Evolutionary conservation across 2,329 filamentous ascomycete genomes (phyloP).

Genomic region (Apiospora arundinis): DNA sequence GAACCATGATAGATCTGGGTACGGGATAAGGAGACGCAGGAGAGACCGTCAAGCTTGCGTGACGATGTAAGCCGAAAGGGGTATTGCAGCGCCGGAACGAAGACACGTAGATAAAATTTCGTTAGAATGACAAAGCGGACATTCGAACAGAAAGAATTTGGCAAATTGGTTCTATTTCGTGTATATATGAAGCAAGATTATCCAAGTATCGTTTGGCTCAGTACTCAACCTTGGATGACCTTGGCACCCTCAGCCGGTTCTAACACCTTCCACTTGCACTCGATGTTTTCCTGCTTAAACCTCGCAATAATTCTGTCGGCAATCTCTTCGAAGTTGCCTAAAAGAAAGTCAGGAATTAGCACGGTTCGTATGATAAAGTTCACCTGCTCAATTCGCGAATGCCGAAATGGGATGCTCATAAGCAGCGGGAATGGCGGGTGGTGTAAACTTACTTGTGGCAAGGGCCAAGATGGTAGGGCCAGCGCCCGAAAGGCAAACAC

Average conservation of each 20-base stretch:
- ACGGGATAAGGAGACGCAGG: not conserved
- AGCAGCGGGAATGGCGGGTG: not conserved
- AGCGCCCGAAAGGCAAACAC: constrained; percentile 93
- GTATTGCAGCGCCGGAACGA: too few relatives aligned
- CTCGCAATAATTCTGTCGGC: constrained; percentile 77
- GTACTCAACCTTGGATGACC: constrained; percentile 30
- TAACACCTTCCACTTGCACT: constrained; percentile 85
- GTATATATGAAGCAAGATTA: not conserved
- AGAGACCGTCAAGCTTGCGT: not conserved
- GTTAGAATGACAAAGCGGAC: too few relatives aligned
- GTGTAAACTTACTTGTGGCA: constrained; percentile 66
- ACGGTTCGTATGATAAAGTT: too few relatives aligned
- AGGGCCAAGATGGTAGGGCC: constrained; percentile 94
- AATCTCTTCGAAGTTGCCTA: constrained; percentile 80
- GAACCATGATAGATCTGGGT: not conserved
- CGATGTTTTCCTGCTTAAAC: constrained; percentile 76
- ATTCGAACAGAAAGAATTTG: too few relatives aligned
- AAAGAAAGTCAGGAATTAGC: not conserved
- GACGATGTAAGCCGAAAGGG: not conserved
- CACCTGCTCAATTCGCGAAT: not conserved
- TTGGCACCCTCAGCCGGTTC: constrained; percentile 79
- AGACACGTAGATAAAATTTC: too few relatives aligned
- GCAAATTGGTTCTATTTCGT: not conserved
- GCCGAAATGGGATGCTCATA: not conserved
- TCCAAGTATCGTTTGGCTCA: too few relatives aligned